Conservation (phyloP, 257 asterid genomes). For the Agastache rugosa region DNA sequence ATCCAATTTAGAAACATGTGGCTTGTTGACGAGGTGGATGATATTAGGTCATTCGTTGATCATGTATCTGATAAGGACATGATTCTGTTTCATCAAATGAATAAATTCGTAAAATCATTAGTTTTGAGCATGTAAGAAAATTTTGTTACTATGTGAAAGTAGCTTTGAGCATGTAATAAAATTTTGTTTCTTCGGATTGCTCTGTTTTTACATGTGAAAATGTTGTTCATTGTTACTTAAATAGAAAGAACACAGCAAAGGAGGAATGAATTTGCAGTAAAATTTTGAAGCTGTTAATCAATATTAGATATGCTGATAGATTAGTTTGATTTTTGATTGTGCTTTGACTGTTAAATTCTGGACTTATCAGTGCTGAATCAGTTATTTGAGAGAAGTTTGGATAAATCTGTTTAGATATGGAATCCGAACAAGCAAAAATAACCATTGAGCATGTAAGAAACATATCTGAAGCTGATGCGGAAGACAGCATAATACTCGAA, state of each 20-base stretch:
- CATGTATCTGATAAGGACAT: background rate
- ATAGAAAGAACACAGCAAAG: background rate
- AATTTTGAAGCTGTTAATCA: background rate
- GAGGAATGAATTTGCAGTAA: background rate
- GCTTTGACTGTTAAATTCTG: background rate
- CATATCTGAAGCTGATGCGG: constrained; percentile 31
- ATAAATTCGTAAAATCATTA: background rate
- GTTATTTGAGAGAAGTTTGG: background rate
- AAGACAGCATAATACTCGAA: constrained; percentile 16
- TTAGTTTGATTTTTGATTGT: background rate
- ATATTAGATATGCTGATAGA: background rate
- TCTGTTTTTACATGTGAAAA: background rate
- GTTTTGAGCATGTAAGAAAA: background rate
- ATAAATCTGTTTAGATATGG: constrained; percentile 43
- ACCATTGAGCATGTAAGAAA: constrained; percentile 26
- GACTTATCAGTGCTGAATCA: constrained; percentile 17
- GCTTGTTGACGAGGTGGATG: background rate
- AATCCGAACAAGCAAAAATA: constrained; percentile 42
- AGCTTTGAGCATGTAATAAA: background rate
- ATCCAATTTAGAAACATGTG: background rate
- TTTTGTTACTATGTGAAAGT: background rate
- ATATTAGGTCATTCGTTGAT: background rate
- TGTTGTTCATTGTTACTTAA: background rate
- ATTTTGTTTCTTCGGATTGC: background rate
- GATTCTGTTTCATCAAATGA: background rate